Evolutionary conservation across 169 alveolate genomes (phyloP).

Genomic region (Miamiensis avidus): DNA sequence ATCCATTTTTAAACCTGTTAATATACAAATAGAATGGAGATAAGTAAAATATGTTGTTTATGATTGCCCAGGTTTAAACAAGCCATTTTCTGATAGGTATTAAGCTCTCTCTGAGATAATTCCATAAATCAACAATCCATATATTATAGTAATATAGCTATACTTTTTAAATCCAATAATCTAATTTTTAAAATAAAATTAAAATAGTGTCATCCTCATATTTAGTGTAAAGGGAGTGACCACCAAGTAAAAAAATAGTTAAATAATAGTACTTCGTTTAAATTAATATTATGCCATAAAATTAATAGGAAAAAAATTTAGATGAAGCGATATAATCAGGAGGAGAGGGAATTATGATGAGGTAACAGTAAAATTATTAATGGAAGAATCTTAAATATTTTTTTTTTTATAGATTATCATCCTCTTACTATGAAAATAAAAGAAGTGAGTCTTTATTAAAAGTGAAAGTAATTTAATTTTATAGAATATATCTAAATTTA

Average conservation of each 20-base stretch:
- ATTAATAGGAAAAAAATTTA: not conserved
- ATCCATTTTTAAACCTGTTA: not conserved
- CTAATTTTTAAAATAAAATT: too few species aligned
- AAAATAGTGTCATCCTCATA: not conserved
- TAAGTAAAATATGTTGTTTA: conserved; percentile 65
- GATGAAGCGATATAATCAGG: not conserved
- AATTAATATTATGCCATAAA: too few species aligned
- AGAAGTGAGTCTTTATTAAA: conserved; percentile 57
- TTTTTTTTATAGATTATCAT: not conserved
- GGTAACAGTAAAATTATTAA: not conserved
- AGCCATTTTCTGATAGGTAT: conserved; percentile 54
- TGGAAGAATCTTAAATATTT: not conserved
- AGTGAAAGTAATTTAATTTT: too few species aligned
- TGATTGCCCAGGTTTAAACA: conserved; percentile 67
- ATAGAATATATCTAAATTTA: too few species aligned
- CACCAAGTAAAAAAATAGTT: not conserved
- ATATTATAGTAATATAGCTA: conserved; percentile 26
- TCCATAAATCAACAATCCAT: conserved; percentile 36
- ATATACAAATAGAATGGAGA: conserved; percentile 57
- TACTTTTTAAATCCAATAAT: too few species aligned
- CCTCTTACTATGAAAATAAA: conserved; percentile 60
- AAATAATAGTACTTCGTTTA: too few species aligned
- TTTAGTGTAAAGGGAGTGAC: not conserved
- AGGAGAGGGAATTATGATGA: not conserved
- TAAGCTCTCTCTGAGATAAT: conserved; percentile 31